phyloP scores from a whole-genome alignment of 805 yeast genomes.

The Saccharomycopsis schoenii region DNA sequence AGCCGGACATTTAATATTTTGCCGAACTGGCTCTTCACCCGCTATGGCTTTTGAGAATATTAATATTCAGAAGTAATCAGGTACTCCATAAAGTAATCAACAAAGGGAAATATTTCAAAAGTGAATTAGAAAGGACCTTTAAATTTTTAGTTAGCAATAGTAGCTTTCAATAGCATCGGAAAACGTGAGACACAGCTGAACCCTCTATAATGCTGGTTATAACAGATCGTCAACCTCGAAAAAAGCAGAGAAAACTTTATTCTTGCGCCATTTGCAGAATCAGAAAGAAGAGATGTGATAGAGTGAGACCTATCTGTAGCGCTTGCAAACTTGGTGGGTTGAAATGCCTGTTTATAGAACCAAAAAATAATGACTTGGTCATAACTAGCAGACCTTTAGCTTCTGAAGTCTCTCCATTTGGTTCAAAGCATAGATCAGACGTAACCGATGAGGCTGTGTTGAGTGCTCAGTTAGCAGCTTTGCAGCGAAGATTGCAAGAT shows the following conservation, averaged over 20 bases:
- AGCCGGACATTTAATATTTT: too few species aligned
- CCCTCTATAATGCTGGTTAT: too few species aligned
- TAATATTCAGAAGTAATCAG: too few species aligned
- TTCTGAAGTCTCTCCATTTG: background rate
- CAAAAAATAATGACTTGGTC: background rate
- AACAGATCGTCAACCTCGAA: background rate
- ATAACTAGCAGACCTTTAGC: background rate
- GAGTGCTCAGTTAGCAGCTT: background rate
- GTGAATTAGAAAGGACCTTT: too few species aligned
- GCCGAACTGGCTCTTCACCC: too few species aligned
- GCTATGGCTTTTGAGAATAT: too few species aligned
- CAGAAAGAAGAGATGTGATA: conserved; percentile 15
- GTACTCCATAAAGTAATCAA: too few species aligned
- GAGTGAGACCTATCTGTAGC: background rate
- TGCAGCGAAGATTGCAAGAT: background rate
- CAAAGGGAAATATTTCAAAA: too few species aligned
- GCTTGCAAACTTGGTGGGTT: background rate
- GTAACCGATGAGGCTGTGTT: background rate
- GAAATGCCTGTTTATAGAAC: background rate
- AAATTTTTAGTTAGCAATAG: too few species aligned
- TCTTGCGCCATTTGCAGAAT: conserved; percentile 10
- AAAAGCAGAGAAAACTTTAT: conserved; percentile 6
- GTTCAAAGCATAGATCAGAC: background rate
- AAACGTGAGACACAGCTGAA: too few species aligned
- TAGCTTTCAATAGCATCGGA: too few species aligned